Conservation (phyloP, 345 rosid species). For the Litchi chinensis region DNA sequence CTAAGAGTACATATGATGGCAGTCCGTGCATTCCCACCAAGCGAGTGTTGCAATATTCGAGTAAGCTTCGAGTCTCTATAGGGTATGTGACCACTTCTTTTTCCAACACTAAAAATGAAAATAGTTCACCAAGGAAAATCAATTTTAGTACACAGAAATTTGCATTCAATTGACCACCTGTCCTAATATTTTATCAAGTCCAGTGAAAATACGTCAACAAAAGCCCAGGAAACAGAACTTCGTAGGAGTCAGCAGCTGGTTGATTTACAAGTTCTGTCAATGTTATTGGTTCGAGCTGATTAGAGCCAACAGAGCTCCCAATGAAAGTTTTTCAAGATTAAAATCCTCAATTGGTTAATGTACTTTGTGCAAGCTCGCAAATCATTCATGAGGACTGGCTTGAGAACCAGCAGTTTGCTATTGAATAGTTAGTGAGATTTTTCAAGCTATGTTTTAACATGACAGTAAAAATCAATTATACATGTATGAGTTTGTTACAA, state of each 20-base stretch:
- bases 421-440: too few relatives aligned
- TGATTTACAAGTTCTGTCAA: not conserved
- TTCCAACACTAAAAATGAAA: conserved; percentile 67
- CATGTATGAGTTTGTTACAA: not conserved
- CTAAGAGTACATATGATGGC: conserved; percentile 97
- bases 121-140: conserved; percentile 19
- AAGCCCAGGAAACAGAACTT: not conserved
- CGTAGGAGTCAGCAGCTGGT: not conserved
- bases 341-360: not conserved
- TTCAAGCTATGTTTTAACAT: too few relatives aligned
- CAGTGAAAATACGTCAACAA: not conserved
- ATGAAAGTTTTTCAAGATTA: not conserved
- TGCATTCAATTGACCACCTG: not conserved
- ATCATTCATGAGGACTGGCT: not conserved
- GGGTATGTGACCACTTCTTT: conserved; percentile 92
- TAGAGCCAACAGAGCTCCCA: not conserved
- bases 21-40: conserved; percentile 99
- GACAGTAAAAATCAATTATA: not conserved
- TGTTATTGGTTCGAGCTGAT: not conserved
- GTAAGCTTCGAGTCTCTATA: conserved; percentile 99
- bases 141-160: not conserved
- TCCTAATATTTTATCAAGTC: not conserved
- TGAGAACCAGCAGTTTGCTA: not conserved
- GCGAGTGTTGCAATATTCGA: conserved; percentile 95
- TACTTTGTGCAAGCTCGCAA: not conserved